Percentiles rank a stretch among this genome's conserved stretches.
phyloP scores from a whole-genome alignment of 116 monocot species.

The Thalassia testudinum region DNA sequence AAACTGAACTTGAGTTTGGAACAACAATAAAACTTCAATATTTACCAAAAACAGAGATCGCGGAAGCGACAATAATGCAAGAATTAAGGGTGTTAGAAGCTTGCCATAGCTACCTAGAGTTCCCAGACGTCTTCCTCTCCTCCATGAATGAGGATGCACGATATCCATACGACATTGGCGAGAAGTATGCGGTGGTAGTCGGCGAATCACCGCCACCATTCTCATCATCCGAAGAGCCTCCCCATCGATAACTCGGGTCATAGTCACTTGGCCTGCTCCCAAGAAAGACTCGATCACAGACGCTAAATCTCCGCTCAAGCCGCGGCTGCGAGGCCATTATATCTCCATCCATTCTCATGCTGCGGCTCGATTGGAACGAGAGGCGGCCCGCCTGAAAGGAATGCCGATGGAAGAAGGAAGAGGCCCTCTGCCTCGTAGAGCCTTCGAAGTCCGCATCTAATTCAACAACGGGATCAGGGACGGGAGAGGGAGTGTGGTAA shows the following conservation, averaged over 20 bases:
- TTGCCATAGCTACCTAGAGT: constrained; percentile 26
- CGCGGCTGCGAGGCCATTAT: constrained; percentile 21
- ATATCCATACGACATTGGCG: constrained; percentile 46
- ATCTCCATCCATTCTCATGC: constrained; percentile 57
- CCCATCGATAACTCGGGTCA: constrained; percentile 42
- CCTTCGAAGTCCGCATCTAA: constrained; percentile 37
- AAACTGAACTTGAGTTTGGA: too few species aligned
- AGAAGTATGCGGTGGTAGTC: constrained; percentile 11
- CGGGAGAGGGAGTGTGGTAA: constrained; percentile 47
- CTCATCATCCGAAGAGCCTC: constrained; percentile 58
- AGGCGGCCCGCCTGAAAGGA: constrained; percentile 61
- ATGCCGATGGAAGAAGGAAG: constrained; percentile 44
- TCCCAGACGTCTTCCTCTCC: constrained; percentile 36
- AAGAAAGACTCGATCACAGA: constrained; percentile 44
- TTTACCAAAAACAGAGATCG: too few species aligned
- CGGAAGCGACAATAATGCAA: too few species aligned
- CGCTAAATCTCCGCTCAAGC: constrained; percentile 51
- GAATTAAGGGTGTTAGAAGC: too few species aligned
- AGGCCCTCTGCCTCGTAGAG: constrained; percentile 24
- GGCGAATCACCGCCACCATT: constrained; percentile 30
- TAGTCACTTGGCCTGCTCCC: constrained; percentile 50
- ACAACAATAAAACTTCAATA: too few species aligned
- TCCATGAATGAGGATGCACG: constrained; percentile 31
- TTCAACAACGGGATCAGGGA: constrained; percentile 31
- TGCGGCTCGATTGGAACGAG: constrained; percentile 60